phyloP scores from a whole-genome alignment of 225 moss, liverwort and hornwort species.

The Climacium dendroides region DNA sequence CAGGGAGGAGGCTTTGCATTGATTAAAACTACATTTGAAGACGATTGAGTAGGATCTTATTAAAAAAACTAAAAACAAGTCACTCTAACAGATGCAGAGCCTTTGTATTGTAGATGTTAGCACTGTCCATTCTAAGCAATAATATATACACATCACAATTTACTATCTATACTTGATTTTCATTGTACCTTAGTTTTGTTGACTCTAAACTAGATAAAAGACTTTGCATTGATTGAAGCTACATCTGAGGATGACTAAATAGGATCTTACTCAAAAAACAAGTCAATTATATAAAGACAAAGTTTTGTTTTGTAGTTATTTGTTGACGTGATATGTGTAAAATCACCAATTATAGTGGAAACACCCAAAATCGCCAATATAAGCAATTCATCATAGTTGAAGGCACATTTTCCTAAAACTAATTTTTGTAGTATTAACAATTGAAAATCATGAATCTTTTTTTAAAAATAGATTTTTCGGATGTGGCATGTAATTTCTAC shows the following conservation, averaged over 20 bases:
- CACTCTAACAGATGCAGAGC: accelerated
- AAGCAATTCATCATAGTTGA: too few relatives aligned
- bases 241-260: accelerated
- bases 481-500: too few relatives aligned
- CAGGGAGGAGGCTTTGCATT: neutral
- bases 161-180: neutral
- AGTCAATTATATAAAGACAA: accelerated
- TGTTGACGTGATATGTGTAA: neutral
- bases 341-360: too few relatives aligned
- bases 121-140: neutral
- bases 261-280: neutral
- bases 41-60: accelerated
- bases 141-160: neutral
- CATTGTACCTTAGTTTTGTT: neutral
- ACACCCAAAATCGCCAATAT: too few relatives aligned
- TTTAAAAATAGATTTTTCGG: too few relatives aligned
- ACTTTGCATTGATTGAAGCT: neutral
- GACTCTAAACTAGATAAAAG: accelerated
- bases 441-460: too few relatives aligned
- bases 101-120: neutral
- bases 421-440: too few relatives aligned
- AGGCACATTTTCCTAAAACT: too few relatives aligned
- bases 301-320: neutral
- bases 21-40: neutral
- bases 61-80: accelerated